These are phyloP conservation scores for Solanum sparsipilum DNA, from an alignment of 257 asterid species.

Conservation along the genomic window DNA sequence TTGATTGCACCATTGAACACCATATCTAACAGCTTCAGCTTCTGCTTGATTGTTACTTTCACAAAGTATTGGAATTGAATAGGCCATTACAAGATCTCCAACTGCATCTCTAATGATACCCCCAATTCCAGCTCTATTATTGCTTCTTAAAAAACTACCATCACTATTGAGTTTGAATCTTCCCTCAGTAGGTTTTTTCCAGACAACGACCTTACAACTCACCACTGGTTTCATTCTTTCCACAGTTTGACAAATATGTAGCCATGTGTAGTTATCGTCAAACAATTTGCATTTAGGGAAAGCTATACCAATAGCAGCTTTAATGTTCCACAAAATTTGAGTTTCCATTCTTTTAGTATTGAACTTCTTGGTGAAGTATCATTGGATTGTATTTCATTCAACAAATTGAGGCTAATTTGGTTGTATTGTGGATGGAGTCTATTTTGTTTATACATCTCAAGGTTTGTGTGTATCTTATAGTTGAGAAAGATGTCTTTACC, in stretches of 20 bases:
- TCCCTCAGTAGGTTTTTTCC: neutral
- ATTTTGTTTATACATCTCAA: neutral
- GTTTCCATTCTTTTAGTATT: neutral
- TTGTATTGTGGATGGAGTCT: neutral
- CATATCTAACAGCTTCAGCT: neutral
- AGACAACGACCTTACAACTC: neutral
- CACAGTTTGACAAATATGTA: neutral
- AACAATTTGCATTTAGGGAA: neutral
- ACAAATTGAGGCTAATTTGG: neutral
- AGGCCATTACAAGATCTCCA: neutral
- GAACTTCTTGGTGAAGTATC: neutral
- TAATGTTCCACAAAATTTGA: neutral
- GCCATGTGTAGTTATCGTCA: neutral
- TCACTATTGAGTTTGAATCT: neutral
- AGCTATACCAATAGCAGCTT: neutral
- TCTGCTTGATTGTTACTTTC: neutral
- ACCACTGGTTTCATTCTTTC: neutral
- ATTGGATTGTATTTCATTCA: neutral
- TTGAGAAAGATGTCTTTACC: neutral
- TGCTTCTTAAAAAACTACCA: neutral
- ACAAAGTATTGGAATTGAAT: neutral
- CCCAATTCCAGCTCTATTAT: neutral
- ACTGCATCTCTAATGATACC: neutral
- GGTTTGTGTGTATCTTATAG: neutral
- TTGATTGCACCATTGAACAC: neutral